Base-by-base conservation (phyloP, 2,329 filamentous ascomycete species). In the Xylariaceae sp. region DNA sequence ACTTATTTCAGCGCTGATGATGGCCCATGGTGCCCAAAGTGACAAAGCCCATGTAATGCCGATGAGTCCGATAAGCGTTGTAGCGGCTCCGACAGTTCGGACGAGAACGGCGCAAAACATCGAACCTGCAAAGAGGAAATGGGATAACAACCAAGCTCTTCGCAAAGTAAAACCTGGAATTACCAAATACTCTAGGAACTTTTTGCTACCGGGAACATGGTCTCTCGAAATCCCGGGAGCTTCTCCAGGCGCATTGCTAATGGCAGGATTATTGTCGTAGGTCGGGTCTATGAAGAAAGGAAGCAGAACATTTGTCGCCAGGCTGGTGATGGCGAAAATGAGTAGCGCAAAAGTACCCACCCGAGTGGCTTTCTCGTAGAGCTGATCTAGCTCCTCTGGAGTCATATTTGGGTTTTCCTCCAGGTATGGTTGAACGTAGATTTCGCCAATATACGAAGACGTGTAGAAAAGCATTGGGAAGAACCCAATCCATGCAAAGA, bases 401-500 rank as follows among this genome's bases (percentile, higher is more conserved):
- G 87, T 83, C 80, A 96, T 88, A 70, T 93, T 76, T 0, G 91
- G 92, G 64, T 96, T 89, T 49, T 83, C 78, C 62, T 86, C 81
- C 49, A 97, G 87, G 64, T 83, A 89, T 0, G 91, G 91, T 69
- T 96, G 89, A 18, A 91, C 89, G 66, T 96, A 96, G 54, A 98
- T 90, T 70, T 96, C 91, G 59, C 90, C 93, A 64, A 97, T 89
- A 72, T 95, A 98, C 18, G 91, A 96, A 1, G 92, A 96, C 4
- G 91, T 91, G 77, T 98, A 98, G 76, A 96, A 97, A 2, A 98
- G 81, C 72, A 96, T 92, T 1, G 93, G 93, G 67, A 97, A 98
- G 85, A 93, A 97, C 50, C 91, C 93, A 54, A 97, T 87, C 93
- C 93, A 98, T 4, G 91, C 91, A 58, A 88, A 93, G 65, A 93